Base-by-base conservation (phyloP, 2,329 filamentous ascomycete species). In the Chaetomiaceae sp. region DNA sequence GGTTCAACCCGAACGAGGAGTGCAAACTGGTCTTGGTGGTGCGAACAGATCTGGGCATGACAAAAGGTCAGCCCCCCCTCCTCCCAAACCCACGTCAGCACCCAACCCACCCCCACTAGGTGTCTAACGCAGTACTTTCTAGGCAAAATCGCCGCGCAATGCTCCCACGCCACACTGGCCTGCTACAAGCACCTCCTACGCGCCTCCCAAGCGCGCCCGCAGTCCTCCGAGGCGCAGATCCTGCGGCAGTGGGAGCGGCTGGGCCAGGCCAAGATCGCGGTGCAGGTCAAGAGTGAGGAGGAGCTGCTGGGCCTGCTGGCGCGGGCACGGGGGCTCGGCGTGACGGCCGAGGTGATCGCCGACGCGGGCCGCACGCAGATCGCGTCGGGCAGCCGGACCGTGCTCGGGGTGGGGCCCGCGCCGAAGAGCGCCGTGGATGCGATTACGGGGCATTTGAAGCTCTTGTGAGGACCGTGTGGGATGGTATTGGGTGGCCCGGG, bases 331-430 rank as follows among this genome's bases (percentile, higher is more conserved):
- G 88, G 83, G 62, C 65, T 96, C 48, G 91, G 93, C 1, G 67
- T 98, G 49, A 90, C 88, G 50, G 88, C 91, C 43, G 85, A 91
- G 65, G 82, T 95, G 43, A 91, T 98, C 56, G 83, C 87, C 60
- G 93, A 98, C 68, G 93, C 93, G n/a, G 93, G 93, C 12, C 79
- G 93, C 51, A 98, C 93, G 37, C 93, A 98, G 77, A 97, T 98
- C 66, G 90, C 89, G 42, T 83, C 86, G 35, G 91, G 93, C 15
- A 96, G 89, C 65, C 78, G 88, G 65, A 98, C 93, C 0, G 93
- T 98, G 34, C 71, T 98, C 42, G 93, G 93, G 1, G 81, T 91
- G 43, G 83, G 83, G 0, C 83, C 83, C 2, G 91, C 84, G 20
- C 91, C 91, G 0, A 90, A 85, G 73, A 90, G 86, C 59, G 71